A percentile compares a stretch with the other conserved stretches of the same genome.
Evolutionary conservation across 2,329 filamentous ascomycete genomes (phyloP).

Genomic region (Aspergillus brunneoviolaceus): DNA sequence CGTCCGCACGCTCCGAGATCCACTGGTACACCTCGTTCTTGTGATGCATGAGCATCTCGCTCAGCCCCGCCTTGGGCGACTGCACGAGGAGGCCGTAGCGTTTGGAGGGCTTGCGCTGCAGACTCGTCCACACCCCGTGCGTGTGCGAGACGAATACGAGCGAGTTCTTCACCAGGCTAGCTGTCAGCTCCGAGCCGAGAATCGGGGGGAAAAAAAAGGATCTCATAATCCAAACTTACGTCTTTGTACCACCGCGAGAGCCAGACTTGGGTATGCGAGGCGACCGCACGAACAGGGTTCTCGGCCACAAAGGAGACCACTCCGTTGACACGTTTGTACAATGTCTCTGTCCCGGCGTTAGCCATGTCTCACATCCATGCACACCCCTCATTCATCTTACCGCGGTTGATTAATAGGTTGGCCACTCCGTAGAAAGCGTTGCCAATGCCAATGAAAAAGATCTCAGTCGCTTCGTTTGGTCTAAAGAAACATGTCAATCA

Average conservation of each 20-base stretch:
- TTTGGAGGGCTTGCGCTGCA: slow-evolving; percentile 55
- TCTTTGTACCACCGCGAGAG: slow-evolving; percentile 80
- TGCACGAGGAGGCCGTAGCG: slow-evolving; percentile 56
- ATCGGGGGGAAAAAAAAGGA: neutral
- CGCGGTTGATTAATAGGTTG: slow-evolving; percentile 73
- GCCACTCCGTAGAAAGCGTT: slow-evolving; percentile 82
- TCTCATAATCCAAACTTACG: slow-evolving; percentile 33
- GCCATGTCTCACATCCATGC: neutral
- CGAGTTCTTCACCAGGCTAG: slow-evolving; percentile 55
- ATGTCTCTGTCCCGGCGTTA: slow-evolving; percentile 45
- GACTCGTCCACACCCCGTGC: slow-evolving; percentile 73
- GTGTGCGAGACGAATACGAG: slow-evolving; percentile 72
- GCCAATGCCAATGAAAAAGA: slow-evolving; percentile 88
- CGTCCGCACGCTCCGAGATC: slow-evolving; percentile 43
- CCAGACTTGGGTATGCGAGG: slow-evolving; percentile 68
- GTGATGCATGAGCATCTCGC: slow-evolving; percentile 59
- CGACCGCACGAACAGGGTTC: slow-evolving; percentile 72
- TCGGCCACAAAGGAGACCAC: slow-evolving; percentile 80
- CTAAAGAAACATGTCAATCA: slow-evolving; percentile 34
- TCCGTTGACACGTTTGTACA: slow-evolving; percentile 66
- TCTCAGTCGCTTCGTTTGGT: slow-evolving; percentile 64
- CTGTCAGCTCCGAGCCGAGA: neutral
- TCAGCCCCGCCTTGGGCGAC: slow-evolving; percentile 48
- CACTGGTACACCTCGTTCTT: slow-evolving; percentile 50
- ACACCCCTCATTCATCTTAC: slow-evolving; percentile 45